Evolutionary conservation across 306 rosid species (phyloP).

Genomic region (Quercus parvula): DNA sequence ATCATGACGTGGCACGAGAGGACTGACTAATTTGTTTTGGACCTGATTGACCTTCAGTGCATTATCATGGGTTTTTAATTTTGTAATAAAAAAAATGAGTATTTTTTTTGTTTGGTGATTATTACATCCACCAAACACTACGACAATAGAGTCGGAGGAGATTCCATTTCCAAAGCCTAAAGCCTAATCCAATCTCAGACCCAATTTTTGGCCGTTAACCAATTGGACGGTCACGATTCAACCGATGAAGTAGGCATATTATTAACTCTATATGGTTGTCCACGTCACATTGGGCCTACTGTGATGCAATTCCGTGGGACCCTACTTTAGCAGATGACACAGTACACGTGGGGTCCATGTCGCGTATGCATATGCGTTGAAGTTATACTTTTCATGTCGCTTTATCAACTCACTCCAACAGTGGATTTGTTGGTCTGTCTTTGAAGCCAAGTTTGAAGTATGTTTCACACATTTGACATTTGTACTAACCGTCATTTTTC

Average conservation of each 20-base stretch:
- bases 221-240: slow-evolving; percentile 15
- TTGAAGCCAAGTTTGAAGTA: slow-evolving; percentile 45
- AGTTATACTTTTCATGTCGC: slow-evolving; percentile 17
- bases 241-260: not conserved
- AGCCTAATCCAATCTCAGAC: not conserved
- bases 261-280: not conserved
- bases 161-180: not conserved
- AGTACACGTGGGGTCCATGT: not conserved
- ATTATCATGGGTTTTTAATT: too few species aligned
- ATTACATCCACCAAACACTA: not conserved
- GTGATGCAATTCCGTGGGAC: not conserved
- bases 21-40: too few species aligned
- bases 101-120: not conserved
- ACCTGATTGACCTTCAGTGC: too few species aligned
- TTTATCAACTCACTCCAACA: slow-evolving; percentile 6
- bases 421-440: slow-evolving; percentile 19
- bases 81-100: too few species aligned
- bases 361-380: not conserved
- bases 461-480: too few species aligned
- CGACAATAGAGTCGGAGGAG: not conserved
- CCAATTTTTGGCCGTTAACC: not conserved
- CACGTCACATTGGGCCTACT: not conserved
- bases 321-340: not conserved
- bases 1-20: too few species aligned
- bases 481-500: slow-evolving; percentile 24